Base-by-base conservation (phyloP, 2,329 filamentous ascomycete genomes). In the Pestalotiopsis sp. region DNA sequence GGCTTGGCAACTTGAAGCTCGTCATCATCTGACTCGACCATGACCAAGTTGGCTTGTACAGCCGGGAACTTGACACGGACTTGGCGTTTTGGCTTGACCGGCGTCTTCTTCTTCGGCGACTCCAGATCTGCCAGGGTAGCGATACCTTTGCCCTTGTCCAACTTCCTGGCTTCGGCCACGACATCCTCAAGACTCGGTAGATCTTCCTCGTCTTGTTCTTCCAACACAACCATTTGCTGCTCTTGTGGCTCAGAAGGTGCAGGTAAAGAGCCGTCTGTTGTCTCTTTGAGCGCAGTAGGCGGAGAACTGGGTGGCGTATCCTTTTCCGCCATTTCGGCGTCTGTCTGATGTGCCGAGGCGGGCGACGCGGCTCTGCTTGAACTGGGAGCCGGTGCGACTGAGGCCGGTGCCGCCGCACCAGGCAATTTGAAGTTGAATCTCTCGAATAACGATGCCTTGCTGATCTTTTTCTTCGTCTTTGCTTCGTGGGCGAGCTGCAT, bases 401-500 rank as follows among this genome's bases (percentile, higher is more conserved):
- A 45, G 2, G 75, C 68, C 9, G 78, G 65, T 61, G 75, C 66
- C n/a, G 72, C 69, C 20, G 72, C 68, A 2, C 80, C 81, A 12
- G 78, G 77, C 5, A 85, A 82, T 74, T 86, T 88, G 75, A 91
- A 95, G 76, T 95, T 94, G 83, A 98, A 97, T 27, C 89, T 89
- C 66, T 93, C 91, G 75, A 98, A 92, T 1, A 99, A 85, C 69
- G 92, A 92, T 49, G 90, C 89, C 73, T 95, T 96, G 6, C 91
- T 90, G 72, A 97, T 92, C 82, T 94, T 97, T 85, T 96, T 98
- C 80, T 92, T 95, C 1, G 94, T 97, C 81, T 91, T 93, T 27
- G 93, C 92, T 77, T 97, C 91, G 79, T 98, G 95, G 1, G 93
- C 90, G 63, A 99, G 87, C 79, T 98, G 95, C 89, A 97, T 93